These are phyloP conservation scores for Hypericum androsaemum DNA, from an alignment of 345 rosid species.

Conservation along the genomic window DNA sequence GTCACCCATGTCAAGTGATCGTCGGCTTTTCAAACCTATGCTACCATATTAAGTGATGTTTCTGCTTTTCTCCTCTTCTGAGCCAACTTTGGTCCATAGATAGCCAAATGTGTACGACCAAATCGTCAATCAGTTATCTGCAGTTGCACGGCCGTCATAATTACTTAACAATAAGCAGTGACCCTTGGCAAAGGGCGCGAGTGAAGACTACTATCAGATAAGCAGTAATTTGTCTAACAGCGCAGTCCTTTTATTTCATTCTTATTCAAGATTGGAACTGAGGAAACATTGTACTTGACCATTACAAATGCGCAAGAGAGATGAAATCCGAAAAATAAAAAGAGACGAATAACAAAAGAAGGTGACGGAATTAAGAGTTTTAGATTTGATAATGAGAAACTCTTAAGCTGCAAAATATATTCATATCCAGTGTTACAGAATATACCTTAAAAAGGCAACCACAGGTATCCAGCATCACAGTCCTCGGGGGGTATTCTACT, in stretches of 20 bases:
- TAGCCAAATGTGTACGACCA: conserved; percentile 81
- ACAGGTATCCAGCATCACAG: conserved; percentile 71
- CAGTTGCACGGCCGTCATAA: conserved; percentile 13
- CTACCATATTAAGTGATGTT: conserved; percentile 7
- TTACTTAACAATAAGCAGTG: no score
- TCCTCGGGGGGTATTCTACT: conserved; percentile 82
- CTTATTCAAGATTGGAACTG: neutral
- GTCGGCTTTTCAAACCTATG: conserved; percentile 7
- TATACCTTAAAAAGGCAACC: conserved; percentile 81
- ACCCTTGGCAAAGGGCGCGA: no score
- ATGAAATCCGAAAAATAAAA: no score
- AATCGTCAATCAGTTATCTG: conserved; percentile 76
- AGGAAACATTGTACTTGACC: no score
- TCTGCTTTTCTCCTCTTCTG: conserved; percentile 53
- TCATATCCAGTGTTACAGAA: conserved; percentile 2
- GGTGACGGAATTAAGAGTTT: no score
- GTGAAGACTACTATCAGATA: no score
- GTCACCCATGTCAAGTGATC: no score
- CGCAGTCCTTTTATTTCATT: neutral
- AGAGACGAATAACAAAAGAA: no score
- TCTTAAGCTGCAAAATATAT: neutral
- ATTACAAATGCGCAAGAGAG: no score
- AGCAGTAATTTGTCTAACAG: no score
- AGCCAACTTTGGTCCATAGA: conserved; percentile 88
- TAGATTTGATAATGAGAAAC: no score